These are phyloP conservation scores for Ramaria sp. DNA, from an alignment of 768 basidiomycete species.

Conservation along the genomic window DNA sequence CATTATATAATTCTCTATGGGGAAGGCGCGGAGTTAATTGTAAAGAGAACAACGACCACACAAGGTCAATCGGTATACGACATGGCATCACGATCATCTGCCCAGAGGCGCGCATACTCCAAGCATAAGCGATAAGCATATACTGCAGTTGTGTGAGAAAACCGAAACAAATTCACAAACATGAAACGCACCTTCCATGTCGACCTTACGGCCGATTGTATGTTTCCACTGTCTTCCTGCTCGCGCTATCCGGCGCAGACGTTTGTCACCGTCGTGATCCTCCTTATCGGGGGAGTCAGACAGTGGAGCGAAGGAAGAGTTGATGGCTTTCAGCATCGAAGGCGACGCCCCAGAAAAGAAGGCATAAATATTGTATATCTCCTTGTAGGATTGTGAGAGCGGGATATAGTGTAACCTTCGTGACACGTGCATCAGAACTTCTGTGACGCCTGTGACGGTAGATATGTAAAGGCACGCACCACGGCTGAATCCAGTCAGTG, in stretches of 20 bases:
- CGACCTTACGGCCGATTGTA: constrained; percentile 67
- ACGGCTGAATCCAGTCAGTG: constrained; percentile 87
- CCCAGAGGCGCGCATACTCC: constrained; percentile 79
- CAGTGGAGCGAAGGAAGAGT: constrained; percentile 14
- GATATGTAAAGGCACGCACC: no score
- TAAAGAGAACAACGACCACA: no score
- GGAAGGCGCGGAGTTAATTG: no score
- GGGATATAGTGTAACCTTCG: constrained; percentile 91
- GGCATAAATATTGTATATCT: constrained; percentile 88
- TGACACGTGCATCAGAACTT: neutral
- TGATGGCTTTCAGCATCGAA: constrained; percentile 47
- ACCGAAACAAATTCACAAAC: neutral
- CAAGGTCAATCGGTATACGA: constrained; percentile 15
- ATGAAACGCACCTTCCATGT: constrained; percentile 76
- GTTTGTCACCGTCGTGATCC: constrained; percentile 53
- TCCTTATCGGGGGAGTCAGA: constrained; percentile 20
- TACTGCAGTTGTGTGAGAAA: constrained; percentile 29
- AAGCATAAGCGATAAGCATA: constrained; percentile 83
- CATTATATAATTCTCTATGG: no score
- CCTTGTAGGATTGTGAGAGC: constrained; percentile 71
- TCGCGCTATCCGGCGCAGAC: constrained; percentile 71
- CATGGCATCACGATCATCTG: constrained; percentile 78
- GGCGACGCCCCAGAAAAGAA: constrained; percentile 83
- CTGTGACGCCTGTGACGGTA: no score
- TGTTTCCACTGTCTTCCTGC: constrained; percentile 93